A percentile compares a stretch with the other conserved stretches of the same genome.
Evolutionary conservation across 805 yeast genomes (phyloP).

Genomic region (Yarrowia deformans): DNA sequence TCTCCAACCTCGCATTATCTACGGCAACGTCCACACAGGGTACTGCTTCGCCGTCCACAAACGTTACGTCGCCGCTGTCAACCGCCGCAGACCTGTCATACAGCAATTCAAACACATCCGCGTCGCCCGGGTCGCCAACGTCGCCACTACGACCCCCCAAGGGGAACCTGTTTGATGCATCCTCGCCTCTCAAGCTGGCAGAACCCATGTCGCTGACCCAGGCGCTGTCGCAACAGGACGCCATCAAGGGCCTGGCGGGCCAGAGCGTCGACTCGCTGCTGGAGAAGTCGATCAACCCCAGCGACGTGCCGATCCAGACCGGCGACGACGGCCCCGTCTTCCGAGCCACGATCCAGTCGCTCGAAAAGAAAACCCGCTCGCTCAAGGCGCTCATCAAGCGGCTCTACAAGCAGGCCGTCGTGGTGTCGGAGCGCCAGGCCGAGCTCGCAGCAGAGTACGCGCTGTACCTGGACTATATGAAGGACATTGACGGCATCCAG

Average conservation of each 20-base stretch:
- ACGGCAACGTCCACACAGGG: neutral
- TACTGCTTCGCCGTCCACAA: neutral
- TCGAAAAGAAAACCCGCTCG: constrained; percentile 51
- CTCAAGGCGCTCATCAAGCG: constrained; percentile 51
- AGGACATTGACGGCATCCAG: constrained; percentile 48
- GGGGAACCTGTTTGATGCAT: constrained; percentile 31
- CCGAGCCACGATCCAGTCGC: constrained; percentile 52
- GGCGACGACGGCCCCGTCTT: constrained; percentile 56
- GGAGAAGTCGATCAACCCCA: constrained; percentile 7
- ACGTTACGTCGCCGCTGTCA: neutral
- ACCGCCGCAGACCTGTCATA: neutral
- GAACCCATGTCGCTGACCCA: constrained; percentile 40
- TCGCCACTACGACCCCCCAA: constrained; percentile 16
- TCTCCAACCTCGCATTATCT: neutral
- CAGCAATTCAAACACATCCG: neutral
- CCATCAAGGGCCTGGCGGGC: constrained; percentile 46
- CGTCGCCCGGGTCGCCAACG: constrained; percentile 18
- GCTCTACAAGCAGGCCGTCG: constrained; percentile 51
- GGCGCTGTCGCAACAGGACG: constrained; percentile 40
- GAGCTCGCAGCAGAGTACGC: constrained; percentile 50
- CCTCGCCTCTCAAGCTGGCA: constrained; percentile 38
- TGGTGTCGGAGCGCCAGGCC: constrained; percentile 49
- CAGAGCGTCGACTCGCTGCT: constrained; percentile 49
- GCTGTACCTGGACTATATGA: constrained; percentile 49
- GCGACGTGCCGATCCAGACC: constrained; percentile 23